Base-by-base conservation (phyloP, 495 filamentous ascomycete species). In the Aspergillus egyptiacus region DNA sequence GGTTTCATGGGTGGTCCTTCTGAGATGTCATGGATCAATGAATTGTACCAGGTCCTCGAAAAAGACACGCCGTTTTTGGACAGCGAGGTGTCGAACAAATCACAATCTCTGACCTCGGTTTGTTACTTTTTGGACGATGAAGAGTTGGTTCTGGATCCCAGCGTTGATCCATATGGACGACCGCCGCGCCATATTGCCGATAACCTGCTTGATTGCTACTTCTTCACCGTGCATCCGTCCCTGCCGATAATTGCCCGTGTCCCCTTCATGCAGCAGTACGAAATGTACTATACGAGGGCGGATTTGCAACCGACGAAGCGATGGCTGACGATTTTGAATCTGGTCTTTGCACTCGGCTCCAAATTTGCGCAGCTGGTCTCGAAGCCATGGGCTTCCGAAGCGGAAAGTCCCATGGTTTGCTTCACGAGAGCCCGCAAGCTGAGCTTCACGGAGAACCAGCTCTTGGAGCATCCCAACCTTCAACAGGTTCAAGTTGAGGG, bases 1-100 rank as follows among this genome's bases (percentile, higher is more conserved):
- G 82, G 82, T 0, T 84, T 78, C 54, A 64, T 84, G 40, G 82
- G 82, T 20, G 81, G 80, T 41, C 79, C 76, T 34, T 84, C 81
- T 2, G 80, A 81, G 43, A 65, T 82, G 22, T 66, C 70, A 32
- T 85, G 82, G 82, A 64, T 83, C 31, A 76, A 78, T 59, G 60
- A 67, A 54, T 54, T 73, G 44, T 66, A 71, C 52, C 61, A 66
- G 31, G 56, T 66, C 6, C 60, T 73, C 14, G 67, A 69, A 14
- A 55, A 61, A 17, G 54, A 56, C 27, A 55, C 41, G n/a, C 40
- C 38, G 33, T 6, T 50, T 33, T 25, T 39, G 2, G 33, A 48
- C 35, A 46, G 46, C 59, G 66, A 27, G 43, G 20, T 6, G 19
- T 46, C 31, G 57, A 64, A 55, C 59, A 55, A 24, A 50, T 58